A percentile compares a stretch with the other conserved stretches of the same genome.
Conservation (phyloP, 306 rosid species). For the Pachyrhizus erosus region DNA sequence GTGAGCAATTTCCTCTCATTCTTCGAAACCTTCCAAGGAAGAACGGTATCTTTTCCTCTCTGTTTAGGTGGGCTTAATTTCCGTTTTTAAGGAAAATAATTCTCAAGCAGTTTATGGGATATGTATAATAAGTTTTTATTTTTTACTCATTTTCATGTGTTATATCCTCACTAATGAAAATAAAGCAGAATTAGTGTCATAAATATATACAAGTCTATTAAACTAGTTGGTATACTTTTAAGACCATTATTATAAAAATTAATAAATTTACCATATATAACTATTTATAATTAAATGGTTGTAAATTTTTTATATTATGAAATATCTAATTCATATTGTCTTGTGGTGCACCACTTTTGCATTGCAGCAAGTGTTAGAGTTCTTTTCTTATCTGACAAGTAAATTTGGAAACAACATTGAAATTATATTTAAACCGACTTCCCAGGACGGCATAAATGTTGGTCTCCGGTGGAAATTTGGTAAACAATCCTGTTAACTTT, state of each 20-base stretch:
- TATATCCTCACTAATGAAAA: neutral
- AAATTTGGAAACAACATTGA: slow-evolving; percentile 50
- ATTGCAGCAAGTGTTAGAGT: slow-evolving; percentile 70
- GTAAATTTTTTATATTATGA: neutral
- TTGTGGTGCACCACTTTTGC: slow-evolving; percentile 41
- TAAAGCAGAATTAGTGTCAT: neutral
- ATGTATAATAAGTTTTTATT: neutral
- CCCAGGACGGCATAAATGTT: slow-evolving; percentile 63
- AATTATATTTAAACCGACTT: slow-evolving; percentile 59
- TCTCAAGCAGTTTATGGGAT: neutral
- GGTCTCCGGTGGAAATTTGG: slow-evolving; percentile 78
- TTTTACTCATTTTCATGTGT: neutral
- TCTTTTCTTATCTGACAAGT: slow-evolving; percentile 50
- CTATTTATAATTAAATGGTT: too few species aligned
- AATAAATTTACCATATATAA: too few species aligned
- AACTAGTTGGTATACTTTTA: too few species aligned
- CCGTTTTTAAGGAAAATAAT: neutral
- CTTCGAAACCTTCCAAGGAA: slow-evolving; percentile 58
- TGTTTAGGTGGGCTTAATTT: slow-evolving; percentile 13
- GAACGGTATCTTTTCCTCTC: slow-evolving; percentile 51
- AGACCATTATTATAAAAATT: too few species aligned
- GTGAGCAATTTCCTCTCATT: slow-evolving; percentile 54
- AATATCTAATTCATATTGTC: neutral
- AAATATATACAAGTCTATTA: neutral
- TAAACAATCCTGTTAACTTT: slow-evolving; percentile 37